These are phyloP conservation scores for Fusarium sp. DNA, from an alignment of 2,329 filamentous ascomycete species.

Conservation along the genomic window DNA sequence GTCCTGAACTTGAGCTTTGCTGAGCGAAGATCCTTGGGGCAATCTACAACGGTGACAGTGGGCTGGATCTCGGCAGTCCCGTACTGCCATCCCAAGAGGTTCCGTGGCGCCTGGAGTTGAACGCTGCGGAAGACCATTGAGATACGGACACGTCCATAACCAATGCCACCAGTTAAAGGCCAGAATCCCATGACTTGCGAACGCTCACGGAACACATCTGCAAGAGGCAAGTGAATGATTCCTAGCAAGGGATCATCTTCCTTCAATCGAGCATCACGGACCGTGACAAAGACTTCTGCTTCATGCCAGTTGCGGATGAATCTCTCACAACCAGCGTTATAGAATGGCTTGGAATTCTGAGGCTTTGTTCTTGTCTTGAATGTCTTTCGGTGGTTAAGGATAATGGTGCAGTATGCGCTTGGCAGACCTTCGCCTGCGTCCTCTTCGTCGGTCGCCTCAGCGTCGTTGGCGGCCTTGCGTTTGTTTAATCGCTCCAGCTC, in stretches of 20 bases:
- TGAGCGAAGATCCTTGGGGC: conserved; percentile 60
- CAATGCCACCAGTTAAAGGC: conserved; percentile 77
- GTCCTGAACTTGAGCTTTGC: conserved; percentile 70
- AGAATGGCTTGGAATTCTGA: conserved; percentile 82
- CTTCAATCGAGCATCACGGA: conserved; percentile 74
- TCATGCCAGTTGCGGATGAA: conserved; percentile 76
- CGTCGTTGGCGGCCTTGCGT: conserved; percentile 57
- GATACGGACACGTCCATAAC: conserved; percentile 74
- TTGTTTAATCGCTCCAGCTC: conserved; percentile 71
- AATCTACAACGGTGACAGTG: conserved; percentile 54
- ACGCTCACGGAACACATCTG: conserved; percentile 68
- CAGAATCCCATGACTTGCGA: conserved; percentile 75
- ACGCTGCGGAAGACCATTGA: conserved; percentile 80
- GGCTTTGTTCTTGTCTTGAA: conserved; percentile 81
- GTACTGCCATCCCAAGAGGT: conserved; percentile 75
- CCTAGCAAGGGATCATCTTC: conserved; percentile 78
- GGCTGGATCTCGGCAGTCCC: conserved; percentile 75
- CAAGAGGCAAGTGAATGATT: conserved; percentile 74
- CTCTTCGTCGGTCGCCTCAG: conserved; percentile 64
- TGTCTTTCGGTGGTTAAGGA: conserved; percentile 76
- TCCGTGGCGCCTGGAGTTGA: conserved; percentile 67
- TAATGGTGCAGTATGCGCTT: conserved; percentile 77
- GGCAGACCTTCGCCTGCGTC: conserved; percentile 74
- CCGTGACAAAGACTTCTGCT: conserved; percentile 74
- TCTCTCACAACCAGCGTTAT: conserved; percentile 79